Evolutionary conservation across 495 filamentous ascomycete genomes (phyloP), one percentile per base, ranked within the genome.

Genomic region (Chlorociboria aeruginascens): DNA sequence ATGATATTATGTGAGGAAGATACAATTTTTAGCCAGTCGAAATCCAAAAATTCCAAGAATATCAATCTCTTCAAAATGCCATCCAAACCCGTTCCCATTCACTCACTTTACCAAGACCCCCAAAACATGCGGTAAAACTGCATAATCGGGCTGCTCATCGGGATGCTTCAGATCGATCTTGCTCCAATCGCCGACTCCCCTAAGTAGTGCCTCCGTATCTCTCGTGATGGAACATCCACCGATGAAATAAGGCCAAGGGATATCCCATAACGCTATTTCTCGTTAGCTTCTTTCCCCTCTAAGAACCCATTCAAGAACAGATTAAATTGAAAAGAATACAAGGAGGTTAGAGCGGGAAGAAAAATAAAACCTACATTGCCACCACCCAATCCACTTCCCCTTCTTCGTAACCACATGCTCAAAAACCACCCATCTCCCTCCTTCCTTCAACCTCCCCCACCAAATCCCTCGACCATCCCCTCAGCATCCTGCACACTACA

Each of bases 401-500:
- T 70, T 65, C 48, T 70, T 57, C 48, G 65, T 64, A 42, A 69
- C 66, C 32, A 88, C 80, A 65, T 89, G 85, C 68, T 89, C 85
- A 37, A 76, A 81, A 10, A 85, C 68, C 37, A 85, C 73, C 73
- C 84, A 71, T 36, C 69, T 58, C 0, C 84, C 85, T 8, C 83
- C 84, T 0, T 79, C 77, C 56, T 74, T 78, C 16, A 89, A 61
- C 49, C 80, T 65, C 3, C 54, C 46, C 63, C 85, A 88, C 45
- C 88, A 55, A 43, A n/a, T n/a, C 76, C 73, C 11, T 52, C 57
- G 12, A 74, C 72, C 38, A 81, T 77, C 9, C 55, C 54, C 52
- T 77, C 67, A 31, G 81, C 75, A 10, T 77, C 64, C 1, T 82
- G 82, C 45, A 88, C 80, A 43, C 76, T 79, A 63, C 84, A 89